A percentile compares a stretch with the other conserved stretches of the same genome.
These are phyloP conservation scores for Luvunga scandens DNA, from an alignment of 345 rosid genomes.

Conservation along the genomic window DNA sequence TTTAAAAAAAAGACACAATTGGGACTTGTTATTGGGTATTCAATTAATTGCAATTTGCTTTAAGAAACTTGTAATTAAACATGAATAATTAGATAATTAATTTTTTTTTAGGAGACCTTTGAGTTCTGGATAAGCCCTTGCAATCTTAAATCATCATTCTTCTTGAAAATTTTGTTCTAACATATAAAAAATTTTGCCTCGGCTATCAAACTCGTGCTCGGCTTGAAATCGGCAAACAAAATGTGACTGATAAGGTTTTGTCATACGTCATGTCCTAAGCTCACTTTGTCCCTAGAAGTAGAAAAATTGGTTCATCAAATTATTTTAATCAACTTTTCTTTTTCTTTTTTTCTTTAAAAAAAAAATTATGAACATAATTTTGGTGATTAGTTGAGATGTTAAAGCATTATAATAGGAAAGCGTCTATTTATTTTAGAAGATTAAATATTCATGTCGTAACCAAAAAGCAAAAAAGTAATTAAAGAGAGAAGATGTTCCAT, in stretches of 20 bases:
- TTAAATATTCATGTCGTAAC: slow-evolving; percentile 25
- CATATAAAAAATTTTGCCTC: no score
- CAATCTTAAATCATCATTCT: no score
- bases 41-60: background rate
- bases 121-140: no score
- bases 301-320: background rate
- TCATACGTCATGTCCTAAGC: background rate
- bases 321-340: background rate
- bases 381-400: slow-evolving; percentile 6
- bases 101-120: no score
- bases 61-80: background rate
- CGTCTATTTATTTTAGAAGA: background rate
- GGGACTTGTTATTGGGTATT: no score
- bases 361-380: background rate
- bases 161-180: no score
- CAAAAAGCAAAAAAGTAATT: slow-evolving; percentile 41
- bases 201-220: background rate
- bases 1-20: no score
- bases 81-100: background rate
- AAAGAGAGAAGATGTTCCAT: slow-evolving; percentile 35
- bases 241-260: background rate
- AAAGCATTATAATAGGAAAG: background rate
- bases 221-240: background rate
- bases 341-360: background rate
- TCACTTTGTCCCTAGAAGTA: background rate